A percentile compares a stretch with the other conserved stretches of the same genome.
phyloP scores from a whole-genome alignment of 768 basidiomycete species.

The Lactifluus piperatus region DNA sequence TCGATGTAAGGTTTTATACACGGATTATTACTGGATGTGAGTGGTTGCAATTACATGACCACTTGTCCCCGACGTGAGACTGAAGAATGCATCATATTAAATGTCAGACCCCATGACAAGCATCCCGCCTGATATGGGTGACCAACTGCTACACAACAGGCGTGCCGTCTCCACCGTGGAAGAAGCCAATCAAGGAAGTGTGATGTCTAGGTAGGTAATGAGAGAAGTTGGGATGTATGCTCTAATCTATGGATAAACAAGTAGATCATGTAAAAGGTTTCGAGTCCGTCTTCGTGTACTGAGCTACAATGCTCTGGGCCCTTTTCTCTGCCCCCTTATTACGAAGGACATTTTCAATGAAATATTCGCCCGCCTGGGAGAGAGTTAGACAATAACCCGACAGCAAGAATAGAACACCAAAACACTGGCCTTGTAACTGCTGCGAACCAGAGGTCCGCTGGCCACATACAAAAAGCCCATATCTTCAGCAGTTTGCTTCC shows the following conservation, averaged over 20 bases:
- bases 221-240: background rate
- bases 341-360: conserved; percentile 82
- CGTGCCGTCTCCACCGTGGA: background rate
- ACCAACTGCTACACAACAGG: background rate
- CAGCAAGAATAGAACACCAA: background rate
- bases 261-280: conserved; percentile 1
- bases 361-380: conserved; percentile 86
- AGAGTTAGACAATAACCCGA: background rate
- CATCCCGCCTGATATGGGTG: background rate
- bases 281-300: background rate
- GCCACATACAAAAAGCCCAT: conserved; percentile 98
- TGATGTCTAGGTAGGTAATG: background rate
- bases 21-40: background rate
- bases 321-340: conserved; percentile 44
- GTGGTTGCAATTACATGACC: background rate
- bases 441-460: conserved; percentile 90
- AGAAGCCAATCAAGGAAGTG: background rate
- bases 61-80: background rate
- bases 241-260: background rate
- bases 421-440: conserved; percentile 83
- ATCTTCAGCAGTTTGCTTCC: conserved; percentile 84
- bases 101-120: background rate
- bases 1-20: background rate
- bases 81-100: background rate
- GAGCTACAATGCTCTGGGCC: conserved; percentile 27